Percentiles rank a stretch among this genome's conserved stretches.
phyloP scores from a whole-genome alignment of 306 rosid species.

The Rosa chinensis region DNA sequence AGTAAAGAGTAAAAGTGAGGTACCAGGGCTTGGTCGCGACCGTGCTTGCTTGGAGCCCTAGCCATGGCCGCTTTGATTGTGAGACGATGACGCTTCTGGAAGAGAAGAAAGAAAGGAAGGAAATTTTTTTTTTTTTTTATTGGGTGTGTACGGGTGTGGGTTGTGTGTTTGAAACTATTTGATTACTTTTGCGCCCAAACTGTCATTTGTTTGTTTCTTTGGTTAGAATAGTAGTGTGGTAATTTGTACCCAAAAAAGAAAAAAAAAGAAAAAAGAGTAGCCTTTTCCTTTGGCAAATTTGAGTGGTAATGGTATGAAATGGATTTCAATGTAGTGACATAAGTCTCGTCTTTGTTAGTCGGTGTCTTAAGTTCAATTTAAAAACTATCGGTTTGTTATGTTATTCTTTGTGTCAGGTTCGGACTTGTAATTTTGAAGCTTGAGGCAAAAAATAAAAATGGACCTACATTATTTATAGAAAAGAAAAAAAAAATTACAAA shows the following conservation, averaged over 20 bases:
- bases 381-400: background rate
- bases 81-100: background rate
- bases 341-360: too few relatives aligned
- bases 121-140: background rate
- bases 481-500: too few relatives aligned
- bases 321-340: too few relatives aligned
- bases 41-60: conserved; percentile 50
- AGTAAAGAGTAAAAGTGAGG: background rate
- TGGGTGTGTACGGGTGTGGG: background rate
- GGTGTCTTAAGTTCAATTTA: background rate
- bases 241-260: too few relatives aligned
- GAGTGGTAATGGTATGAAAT: too few relatives aligned
- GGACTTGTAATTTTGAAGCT: too few relatives aligned
- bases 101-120: background rate
- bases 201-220: background rate
- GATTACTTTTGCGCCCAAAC: background rate
- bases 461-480: too few relatives aligned
- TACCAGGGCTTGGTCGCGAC: conserved; percentile 53
- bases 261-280: too few relatives aligned
- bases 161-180: background rate
- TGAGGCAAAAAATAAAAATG: too few relatives aligned
- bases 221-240: too few relatives aligned
- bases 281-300: too few relatives aligned
- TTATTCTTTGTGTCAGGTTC: too few relatives aligned
- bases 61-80: conserved; percentile 32